Evolutionary conservation across 2,329 filamentous ascomycete genomes (phyloP).

Genomic region (Sarocladium strictum): DNA sequence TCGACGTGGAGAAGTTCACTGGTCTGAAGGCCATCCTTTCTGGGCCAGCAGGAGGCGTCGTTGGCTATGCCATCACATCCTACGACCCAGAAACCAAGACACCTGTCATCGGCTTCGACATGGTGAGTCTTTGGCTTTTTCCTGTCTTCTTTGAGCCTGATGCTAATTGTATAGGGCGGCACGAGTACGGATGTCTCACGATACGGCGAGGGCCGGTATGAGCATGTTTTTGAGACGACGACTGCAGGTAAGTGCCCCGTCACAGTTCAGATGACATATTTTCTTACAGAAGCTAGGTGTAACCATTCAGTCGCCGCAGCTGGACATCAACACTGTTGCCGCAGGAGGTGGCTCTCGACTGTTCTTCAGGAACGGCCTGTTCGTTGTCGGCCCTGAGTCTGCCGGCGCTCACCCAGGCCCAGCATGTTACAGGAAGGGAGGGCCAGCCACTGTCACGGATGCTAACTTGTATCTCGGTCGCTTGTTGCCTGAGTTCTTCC

Average conservation of each 20-base stretch:
- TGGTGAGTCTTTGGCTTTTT: slow-evolving; percentile 39
- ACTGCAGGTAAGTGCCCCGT: slow-evolving; percentile 70
- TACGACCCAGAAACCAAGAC: slow-evolving; percentile 78
- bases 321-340: slow-evolving; percentile 93
- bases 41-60: slow-evolving; percentile 87
- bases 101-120: slow-evolving; percentile 91
- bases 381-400: slow-evolving; percentile 85
- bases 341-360: slow-evolving; percentile 80
- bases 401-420: slow-evolving; percentile 86
- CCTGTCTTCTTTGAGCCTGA: background rate
- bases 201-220: slow-evolving; percentile 78
- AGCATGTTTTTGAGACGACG: slow-evolving; percentile 91
- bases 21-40: slow-evolving; percentile 81
- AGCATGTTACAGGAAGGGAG: slow-evolving; percentile 84
- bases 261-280: slow-evolving; percentile 83
- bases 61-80: slow-evolving; percentile 86
- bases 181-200: slow-evolving; percentile 88
- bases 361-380: slow-evolving; percentile 84
- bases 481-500: slow-evolving; percentile 84
- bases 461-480: slow-evolving; percentile 83
- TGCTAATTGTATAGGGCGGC: slow-evolving; percentile 48
- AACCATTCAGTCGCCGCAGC: slow-evolving; percentile 84
- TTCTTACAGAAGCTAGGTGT: slow-evolving; percentile 92
- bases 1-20: slow-evolving; percentile 75
- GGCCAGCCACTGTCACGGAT: slow-evolving; percentile 87